Conservation (phyloP, 78 protist species). For the Protostelium mycophagum region DNA sequence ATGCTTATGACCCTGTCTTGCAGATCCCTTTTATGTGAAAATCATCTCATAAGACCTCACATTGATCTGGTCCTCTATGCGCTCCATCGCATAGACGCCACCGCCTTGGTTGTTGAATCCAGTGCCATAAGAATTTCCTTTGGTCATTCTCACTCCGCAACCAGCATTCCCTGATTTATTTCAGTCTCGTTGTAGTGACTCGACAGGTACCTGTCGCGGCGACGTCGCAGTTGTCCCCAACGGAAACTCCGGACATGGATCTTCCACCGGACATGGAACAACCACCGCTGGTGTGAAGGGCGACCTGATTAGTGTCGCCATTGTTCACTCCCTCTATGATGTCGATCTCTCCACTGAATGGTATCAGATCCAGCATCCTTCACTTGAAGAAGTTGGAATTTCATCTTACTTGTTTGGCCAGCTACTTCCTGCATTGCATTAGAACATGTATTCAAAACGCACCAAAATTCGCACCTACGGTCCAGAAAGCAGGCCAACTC, state of each 20-base stretch:
- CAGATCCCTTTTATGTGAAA: too few species aligned
- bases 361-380: background rate
- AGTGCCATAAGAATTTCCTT: background rate
- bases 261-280: background rate
- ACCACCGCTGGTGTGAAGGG: background rate
- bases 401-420: background rate
- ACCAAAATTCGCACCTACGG: background rate
- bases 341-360: background rate
- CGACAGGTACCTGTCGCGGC: background rate
- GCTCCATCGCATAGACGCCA: background rate
- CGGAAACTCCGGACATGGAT: background rate
- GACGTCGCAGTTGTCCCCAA: background rate
- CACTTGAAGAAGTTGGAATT: too few species aligned
- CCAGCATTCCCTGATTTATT: too few species aligned
- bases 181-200: too few species aligned
- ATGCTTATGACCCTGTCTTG: too few species aligned
- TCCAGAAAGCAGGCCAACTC: background rate
- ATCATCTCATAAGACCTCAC: too few species aligned
- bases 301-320: background rate
- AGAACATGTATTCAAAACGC: too few species aligned
- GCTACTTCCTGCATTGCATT: too few species aligned
- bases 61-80: background rate
- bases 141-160: background rate
- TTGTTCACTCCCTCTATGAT: background rate
- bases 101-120: background rate